phyloP scores from a whole-genome alignment of 2,329 filamentous ascomycete species.

The Thielaviopsis musarum region DNA sequence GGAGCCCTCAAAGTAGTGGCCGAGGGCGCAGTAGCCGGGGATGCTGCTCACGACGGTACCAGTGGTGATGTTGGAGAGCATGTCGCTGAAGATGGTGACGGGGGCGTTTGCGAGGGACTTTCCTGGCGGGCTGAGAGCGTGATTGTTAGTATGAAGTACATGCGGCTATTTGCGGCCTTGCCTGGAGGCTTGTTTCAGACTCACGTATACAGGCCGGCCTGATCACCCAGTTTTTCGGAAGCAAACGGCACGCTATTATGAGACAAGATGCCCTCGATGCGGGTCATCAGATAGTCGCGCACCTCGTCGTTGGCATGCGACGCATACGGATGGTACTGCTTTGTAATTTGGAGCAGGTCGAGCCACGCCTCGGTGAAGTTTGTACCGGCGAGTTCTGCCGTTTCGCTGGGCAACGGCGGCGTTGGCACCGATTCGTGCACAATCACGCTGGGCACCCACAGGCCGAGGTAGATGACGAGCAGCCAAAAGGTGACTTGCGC shows the following conservation, averaged over 20 bases:
- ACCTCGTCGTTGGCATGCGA: conserved; percentile 68
- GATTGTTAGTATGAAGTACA: not conserved
- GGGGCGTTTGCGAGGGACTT: conserved; percentile 17
- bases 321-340: conserved; percentile 75
- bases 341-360: conserved; percentile 61
- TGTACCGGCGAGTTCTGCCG: conserved; percentile 42
- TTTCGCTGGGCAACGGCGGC: conserved; percentile 42
- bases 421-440: conserved; percentile 52
- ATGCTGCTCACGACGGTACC: conserved; percentile 20
- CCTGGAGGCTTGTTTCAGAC: not conserved
- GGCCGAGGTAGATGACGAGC: conserved; percentile 56
- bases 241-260: conserved; percentile 37
- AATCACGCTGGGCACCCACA: conserved; percentile 55
- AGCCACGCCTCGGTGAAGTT: conserved; percentile 76
- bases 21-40: conserved; percentile 20
- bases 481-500: conserved; percentile 69
- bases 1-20: conserved; percentile 76
- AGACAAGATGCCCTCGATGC: conserved; percentile 53
- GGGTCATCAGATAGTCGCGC: conserved; percentile 54
- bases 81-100: conserved; percentile 63
- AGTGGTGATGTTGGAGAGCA: conserved; percentile 56
- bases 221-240: conserved; percentile 19
- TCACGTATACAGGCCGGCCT: conserved; percentile 13
- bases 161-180: no score
- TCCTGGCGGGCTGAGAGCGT: not conserved